A percentile compares a stretch with the other conserved stretches of the same genome.
Conservation (phyloP, 2,329 filamentous ascomycete genomes). For the Dothidotthia symphoricarpi region DNA sequence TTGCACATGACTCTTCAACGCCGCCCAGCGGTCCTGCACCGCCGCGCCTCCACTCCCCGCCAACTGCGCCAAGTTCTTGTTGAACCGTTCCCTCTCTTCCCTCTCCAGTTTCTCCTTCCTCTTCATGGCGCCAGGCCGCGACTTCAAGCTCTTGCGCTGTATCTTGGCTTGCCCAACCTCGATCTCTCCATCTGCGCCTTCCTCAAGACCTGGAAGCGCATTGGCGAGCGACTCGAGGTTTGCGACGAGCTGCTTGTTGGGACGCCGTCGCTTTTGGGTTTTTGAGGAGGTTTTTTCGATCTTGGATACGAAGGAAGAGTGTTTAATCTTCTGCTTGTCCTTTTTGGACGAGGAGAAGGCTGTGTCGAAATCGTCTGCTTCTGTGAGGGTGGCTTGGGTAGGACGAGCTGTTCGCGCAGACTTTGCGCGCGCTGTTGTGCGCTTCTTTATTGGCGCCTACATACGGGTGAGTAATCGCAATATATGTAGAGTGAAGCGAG, state of each 20-base stretch:
- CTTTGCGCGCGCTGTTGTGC: constrained; percentile 38
- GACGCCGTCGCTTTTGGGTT: constrained; percentile 63
- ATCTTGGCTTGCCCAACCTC: constrained; percentile 60
- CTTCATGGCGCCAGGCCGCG: constrained; percentile 74
- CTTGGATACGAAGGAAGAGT: constrained; percentile 73
- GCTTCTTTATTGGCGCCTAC: constrained; percentile 41
- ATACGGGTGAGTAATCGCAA: neutral
- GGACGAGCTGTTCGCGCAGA: constrained; percentile 27
- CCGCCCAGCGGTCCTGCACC: constrained; percentile 63
- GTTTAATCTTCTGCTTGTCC: constrained; percentile 80
- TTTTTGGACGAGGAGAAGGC: constrained; percentile 71
- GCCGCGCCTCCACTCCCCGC: constrained; percentile 34
- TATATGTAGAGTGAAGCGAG: neutral
- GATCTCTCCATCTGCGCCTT: constrained; percentile 29
- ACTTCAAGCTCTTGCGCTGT: constrained; percentile 65
- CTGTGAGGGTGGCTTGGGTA: constrained; percentile 15
- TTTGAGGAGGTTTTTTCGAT: constrained; percentile 63
- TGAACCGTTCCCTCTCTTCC: constrained; percentile 80
- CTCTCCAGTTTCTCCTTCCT: constrained; percentile 76
- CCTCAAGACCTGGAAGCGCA: constrained; percentile 67
- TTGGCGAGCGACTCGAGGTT: constrained; percentile 74
- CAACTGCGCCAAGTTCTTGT: constrained; percentile 76
- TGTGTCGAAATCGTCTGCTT: constrained; percentile 39
- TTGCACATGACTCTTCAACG: constrained; percentile 78
- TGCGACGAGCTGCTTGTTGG: constrained; percentile 74